A percentile compares a stretch with the other conserved stretches of the same genome.
These are phyloP conservation scores for Globisporangium emineosum DNA, from an alignment of 352 stramenopile species.

Conservation along the genomic window DNA sequence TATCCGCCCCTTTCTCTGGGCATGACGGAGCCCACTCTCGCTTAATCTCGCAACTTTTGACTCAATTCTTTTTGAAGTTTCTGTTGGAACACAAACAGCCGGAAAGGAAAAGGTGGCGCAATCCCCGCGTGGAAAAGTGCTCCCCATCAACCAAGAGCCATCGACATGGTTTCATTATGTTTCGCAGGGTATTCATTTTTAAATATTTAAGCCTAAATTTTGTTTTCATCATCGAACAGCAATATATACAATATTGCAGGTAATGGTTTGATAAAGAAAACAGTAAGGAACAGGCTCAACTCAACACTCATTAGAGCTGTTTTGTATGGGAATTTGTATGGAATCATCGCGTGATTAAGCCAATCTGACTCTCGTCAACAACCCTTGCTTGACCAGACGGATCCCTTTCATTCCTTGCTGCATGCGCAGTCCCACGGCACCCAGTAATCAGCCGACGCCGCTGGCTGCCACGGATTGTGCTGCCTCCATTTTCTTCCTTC, in stretches of 20 bases:
- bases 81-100: background rate
- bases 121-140: background rate
- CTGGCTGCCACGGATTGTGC: background rate
- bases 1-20: background rate
- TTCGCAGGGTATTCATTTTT: background rate
- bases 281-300: too few relatives aligned
- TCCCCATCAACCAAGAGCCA: background rate
- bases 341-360: background rate
- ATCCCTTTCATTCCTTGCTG: background rate
- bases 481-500: background rate
- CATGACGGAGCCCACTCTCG: background rate
- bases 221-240: too few relatives aligned
- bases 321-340: background rate
- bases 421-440: background rate
- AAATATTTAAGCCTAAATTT: background rate
- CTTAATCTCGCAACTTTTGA: background rate
- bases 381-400: too few relatives aligned
- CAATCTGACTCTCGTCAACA: too few relatives aligned
- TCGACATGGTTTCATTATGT: background rate
- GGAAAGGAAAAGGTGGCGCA: background rate
- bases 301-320: background rate
- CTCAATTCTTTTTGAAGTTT: background rate
- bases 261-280: background rate
- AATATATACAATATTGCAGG: background rate
- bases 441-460: background rate